Base-by-base conservation (phyloP, 1,284 basidiomycete genomes). In the Malassezia globosa region DNA sequence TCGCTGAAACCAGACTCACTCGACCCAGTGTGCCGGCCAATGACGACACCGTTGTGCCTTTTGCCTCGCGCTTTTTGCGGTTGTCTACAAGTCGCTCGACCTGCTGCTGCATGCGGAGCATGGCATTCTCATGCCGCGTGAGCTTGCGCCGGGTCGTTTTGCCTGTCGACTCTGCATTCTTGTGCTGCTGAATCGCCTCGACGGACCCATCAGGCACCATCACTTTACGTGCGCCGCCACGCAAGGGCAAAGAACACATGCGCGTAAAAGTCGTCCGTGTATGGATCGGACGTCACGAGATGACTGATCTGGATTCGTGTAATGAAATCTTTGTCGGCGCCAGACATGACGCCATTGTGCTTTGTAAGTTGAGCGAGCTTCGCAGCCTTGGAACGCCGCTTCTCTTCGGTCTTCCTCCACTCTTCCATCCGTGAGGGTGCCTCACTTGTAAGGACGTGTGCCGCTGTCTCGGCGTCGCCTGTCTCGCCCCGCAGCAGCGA, bases 261-360 rank as follows among this genome's bases (percentile, higher is more conserved):
- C 6, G 89, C 92, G 67, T 99, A 97, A 70, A 95, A 99, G 72
- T 99, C 94, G 59, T 95, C 90, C 27, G 87, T 81, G 73, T 94
- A 96, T 0, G 94, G 94, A 75, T 97, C 94, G 21, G 66, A 56
- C 21, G 72, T 71, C 40, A 95, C 88, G 25, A 97, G 82, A 69
- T 97, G 92, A 1, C 89, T 95, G 38, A 99, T 87, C 74, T 99
- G 94, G 54, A 99, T 97, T 33, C 94, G 83, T 19, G 94, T 97
- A 74, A 99, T 97, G 72, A 97, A 99, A 70, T 97, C 94, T 76
- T 97, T 97, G 78, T 99, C 94, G 13, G 87, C 92, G 72, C 89
- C 86, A 0, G 85, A 88, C 94, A 99, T 99, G 47, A 96, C 78
- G 71, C 96, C 90, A 72, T 97, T 99, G 74, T 94, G 89, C 60